These are phyloP conservation scores for Taiozyma onychis DNA, from an alignment of 1,139 yeast genomes.

Conservation along the genomic window DNA sequence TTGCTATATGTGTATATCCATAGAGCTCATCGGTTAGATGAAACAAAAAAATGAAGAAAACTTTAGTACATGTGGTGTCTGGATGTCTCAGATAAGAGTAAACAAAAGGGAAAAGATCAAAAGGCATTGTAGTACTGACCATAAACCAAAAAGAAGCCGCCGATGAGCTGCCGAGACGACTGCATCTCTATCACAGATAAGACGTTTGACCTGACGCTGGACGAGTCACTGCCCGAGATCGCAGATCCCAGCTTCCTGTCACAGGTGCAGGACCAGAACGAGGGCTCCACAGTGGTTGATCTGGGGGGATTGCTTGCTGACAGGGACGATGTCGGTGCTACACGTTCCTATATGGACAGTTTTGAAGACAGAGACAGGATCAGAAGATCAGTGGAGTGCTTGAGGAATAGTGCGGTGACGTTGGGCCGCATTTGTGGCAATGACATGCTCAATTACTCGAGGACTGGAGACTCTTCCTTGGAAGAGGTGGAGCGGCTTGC, in stretches of 20 bases:
- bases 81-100: conserved; percentile 6
- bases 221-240: conserved; percentile 5
- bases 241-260: neutral
- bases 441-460: neutral
- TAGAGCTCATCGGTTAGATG: neutral
- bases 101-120: neutral
- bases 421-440: conserved; percentile 13
- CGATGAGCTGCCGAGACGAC: conserved; percentile 6
- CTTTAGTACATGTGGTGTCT: conserved; percentile 8
- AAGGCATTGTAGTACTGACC: neutral
- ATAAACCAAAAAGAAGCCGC: neutral
- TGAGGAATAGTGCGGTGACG: conserved; percentile 2
- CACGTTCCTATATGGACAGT: neutral
- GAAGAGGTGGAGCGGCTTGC: conserved; percentile 3
- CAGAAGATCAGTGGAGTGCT: neutral
- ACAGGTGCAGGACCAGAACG: neutral
- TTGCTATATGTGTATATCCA: neutral
- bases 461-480: neutral
- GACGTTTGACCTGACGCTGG: conserved; percentile 19
- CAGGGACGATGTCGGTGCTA: neutral
- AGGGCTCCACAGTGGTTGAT: neutral
- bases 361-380: neutral
- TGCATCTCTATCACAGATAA: conserved; percentile 15
- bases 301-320: neutral
- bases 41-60: neutral